Conservation (phyloP, 305 asterid species). For the Rubia tinctorum region DNA sequence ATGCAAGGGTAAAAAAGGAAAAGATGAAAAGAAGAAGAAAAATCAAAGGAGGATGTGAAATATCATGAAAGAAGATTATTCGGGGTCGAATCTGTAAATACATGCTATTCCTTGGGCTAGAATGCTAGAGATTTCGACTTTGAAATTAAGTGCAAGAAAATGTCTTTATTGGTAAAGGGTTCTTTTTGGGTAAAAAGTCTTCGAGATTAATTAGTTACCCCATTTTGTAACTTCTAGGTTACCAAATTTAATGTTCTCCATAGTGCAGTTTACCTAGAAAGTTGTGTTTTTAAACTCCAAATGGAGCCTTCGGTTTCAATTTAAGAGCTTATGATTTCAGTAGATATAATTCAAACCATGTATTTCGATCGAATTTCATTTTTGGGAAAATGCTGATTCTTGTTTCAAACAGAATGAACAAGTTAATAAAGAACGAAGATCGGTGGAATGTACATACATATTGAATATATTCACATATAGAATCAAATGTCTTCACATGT, state of each 20-base stretch:
- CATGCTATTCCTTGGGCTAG: slow-evolving; percentile 28
- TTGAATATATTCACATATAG: too few relatives aligned
- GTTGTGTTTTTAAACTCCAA: not conserved
- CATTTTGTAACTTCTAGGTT: slow-evolving; percentile 13
- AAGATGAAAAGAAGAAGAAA: not conserved
- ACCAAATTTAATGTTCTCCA: not conserved
- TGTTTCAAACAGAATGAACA: too few relatives aligned
- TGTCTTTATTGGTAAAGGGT: not conserved
- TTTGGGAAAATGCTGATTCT: too few relatives aligned
- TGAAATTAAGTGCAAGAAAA: too few relatives aligned
- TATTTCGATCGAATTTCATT: not conserved
- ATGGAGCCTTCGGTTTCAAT: not conserved
- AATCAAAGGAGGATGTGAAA: not conserved
- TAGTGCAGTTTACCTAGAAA: not conserved
- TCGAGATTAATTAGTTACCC: not conserved
- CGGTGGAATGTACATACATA: too few relatives aligned
- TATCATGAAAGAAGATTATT: slow-evolving; percentile 4
- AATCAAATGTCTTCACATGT: too few relatives aligned
- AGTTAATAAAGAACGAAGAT: too few relatives aligned
- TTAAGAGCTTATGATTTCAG: not conserved
- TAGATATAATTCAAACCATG: not conserved
- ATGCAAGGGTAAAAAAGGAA: not conserved
- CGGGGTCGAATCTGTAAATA: slow-evolving; percentile 22
- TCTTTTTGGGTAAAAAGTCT: not conserved
- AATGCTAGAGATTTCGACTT: slow-evolving; percentile 16